Base-by-base conservation (phyloP, 2,329 filamentous ascomycete species). In the Fusarium redolens region DNA sequence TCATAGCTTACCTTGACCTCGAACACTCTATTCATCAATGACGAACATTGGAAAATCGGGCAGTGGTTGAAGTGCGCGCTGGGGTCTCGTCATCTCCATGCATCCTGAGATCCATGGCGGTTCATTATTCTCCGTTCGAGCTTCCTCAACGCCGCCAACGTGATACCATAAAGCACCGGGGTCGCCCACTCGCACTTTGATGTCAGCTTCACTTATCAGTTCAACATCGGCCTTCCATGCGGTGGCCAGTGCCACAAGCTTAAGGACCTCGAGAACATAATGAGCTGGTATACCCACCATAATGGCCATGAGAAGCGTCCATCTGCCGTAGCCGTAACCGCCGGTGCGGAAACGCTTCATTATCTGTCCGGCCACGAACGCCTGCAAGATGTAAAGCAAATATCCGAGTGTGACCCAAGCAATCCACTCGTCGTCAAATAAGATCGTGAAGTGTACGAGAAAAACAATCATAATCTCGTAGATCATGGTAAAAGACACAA, bases 201-300 rank as follows among this genome's bases (percentile, higher is more conserved):
- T 9, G 10, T 68, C 70, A 18, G 35, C n/a, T 28, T 25, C 30
- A 6, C 15, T 45, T 7, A 45, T 25, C 22, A 44, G 40, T 20
- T 66, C 45, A 2, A 45, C 40, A 37, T 68, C 54, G 0, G 45
- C 44, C 35, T 44, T 41, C 59, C 47, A 64, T 33, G 59, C 55
- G 3, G 64, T 68, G 13, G 71, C 22, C 9, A 75, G 45, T 20
- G 63, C 61, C 31, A 58, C 61, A 13, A 75, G 28, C 35, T 65
- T 71, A 7, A 76, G 18, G 4, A 73, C 7, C 10, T 56, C 48
- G 12, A 61, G 61, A 5, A 37, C 8, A 28, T 71, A 73, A 12
- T 51, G 55, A 9, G 33, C 52, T 15, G 40, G 51, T n/a, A 50
- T 33, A 13, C 43, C 41, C 7, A 58, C 18, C 14, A 70, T 2